Conservation (phyloP, 2,329 filamentous ascomycete species). For the Hymenoscyphus salicellus region DNA sequence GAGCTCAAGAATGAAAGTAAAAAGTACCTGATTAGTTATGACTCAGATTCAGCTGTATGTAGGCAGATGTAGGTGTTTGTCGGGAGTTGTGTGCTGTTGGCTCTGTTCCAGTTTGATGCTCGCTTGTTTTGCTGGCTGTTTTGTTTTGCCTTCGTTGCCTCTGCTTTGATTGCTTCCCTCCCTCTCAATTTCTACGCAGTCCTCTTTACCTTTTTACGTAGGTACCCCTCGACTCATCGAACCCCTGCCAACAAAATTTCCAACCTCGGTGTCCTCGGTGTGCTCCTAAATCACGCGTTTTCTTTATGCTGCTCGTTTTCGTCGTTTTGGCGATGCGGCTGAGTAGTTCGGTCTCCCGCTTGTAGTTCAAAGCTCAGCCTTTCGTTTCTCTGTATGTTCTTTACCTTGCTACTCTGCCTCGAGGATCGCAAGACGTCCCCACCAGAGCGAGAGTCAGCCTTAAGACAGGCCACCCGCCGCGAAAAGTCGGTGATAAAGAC, state of each 20-base stretch:
- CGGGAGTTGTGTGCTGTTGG: background rate
- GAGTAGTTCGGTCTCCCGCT: background rate
- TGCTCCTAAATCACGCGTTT: background rate
- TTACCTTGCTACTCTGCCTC: slow-evolving; percentile 6
- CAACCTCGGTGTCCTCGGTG: background rate
- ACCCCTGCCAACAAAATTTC: background rate
- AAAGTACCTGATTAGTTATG: slow-evolving; percentile 6
- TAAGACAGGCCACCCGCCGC: background rate
- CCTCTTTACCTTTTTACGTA: background rate
- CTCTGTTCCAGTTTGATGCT: background rate
- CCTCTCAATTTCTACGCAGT: background rate
- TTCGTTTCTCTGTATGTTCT: background rate
- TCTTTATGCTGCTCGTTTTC: background rate
- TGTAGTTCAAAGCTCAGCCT: background rate
- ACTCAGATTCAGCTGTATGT: background rate
- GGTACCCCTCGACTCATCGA: background rate
- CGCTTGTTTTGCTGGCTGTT: background rate
- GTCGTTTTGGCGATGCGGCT: background rate
- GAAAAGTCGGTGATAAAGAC: background rate
- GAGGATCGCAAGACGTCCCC: slow-evolving; percentile 6
- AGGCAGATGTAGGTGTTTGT: background rate
- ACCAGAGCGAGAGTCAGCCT: slow-evolving; percentile 1
- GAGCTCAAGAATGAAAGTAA: background rate
- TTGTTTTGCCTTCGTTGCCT: slow-evolving; percentile 2
- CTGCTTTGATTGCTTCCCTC: background rate